A percentile compares a stretch with the other conserved stretches of the same genome.
These are phyloP conservation scores for Dipteronia dyeriana DNA, from an alignment of 345 rosid species.

Conservation along the genomic window DNA sequence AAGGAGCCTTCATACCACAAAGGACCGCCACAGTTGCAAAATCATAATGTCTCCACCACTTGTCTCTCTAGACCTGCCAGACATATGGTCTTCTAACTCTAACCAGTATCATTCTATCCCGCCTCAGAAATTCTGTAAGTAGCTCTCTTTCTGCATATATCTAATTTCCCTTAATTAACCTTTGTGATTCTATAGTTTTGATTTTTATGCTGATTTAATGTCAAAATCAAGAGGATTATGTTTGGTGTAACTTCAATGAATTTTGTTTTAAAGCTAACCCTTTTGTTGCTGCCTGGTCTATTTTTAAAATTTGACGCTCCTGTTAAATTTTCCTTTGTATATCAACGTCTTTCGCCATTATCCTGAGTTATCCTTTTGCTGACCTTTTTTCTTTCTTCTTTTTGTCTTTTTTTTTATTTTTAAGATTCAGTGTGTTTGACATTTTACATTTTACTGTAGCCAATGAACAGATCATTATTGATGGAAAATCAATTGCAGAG, in stretches of 20 bases:
- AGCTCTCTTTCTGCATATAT: neutral
- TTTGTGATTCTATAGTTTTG: neutral
- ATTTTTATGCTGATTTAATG: neutral
- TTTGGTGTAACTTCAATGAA: neutral
- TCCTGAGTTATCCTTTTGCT: neutral
- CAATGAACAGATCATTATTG: slow-evolving; percentile 44
- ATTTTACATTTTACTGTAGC: slow-evolving; percentile 37
- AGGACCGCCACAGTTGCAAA: slow-evolving; percentile 29
- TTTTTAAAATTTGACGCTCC: neutral
- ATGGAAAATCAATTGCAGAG: slow-evolving; percentile 82
- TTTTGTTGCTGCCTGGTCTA: neutral
- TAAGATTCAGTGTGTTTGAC: slow-evolving; percentile 15
- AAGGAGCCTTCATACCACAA: neutral
- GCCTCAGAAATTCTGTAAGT: slow-evolving; percentile 33
- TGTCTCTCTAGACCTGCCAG: slow-evolving; percentile 73
- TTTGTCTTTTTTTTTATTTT: neutral
- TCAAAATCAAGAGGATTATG: neutral
- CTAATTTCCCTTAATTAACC: too few relatives aligned
- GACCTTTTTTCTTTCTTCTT: neutral
- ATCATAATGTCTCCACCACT: slow-evolving; percentile 74
- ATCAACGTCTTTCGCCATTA: neutral
- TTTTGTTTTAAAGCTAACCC: neutral
- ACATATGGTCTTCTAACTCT: slow-evolving; percentile 48
- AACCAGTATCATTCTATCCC: slow-evolving; percentile 20
- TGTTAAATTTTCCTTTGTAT: neutral